Evolutionary conservation across 2,329 filamentous ascomycete species (phyloP), one percentile per base, ranked within the genome.

Genomic region (Alternaria incomplexa): DNA sequence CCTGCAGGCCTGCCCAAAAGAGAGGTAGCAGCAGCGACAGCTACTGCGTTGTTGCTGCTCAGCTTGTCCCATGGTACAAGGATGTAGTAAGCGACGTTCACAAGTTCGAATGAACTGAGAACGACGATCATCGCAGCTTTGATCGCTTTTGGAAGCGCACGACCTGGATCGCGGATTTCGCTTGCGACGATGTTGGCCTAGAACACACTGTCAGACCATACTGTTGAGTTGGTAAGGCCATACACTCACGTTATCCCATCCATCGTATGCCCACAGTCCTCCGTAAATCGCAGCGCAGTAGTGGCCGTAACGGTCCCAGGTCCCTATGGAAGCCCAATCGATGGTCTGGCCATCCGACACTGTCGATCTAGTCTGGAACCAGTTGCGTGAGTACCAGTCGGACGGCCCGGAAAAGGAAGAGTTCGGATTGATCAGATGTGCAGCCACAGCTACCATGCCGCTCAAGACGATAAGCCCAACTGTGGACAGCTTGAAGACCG

Each of bases 181-280:
- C 75, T 78, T n/a, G 78, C 77, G 8, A 81, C 76, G 22, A 79
- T 64, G n/a, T 79, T 79, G 56, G 77, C 77, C 78, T 80, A 28
- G 3, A 51, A 36, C 17, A 28, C 15, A 22, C 28, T 13, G 46
- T 63, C 26, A 63, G 58, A 13, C 25, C 20, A 23, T 9, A n/a
- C 5, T 17, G 36, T 25, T 25, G 15, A n/a, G 17, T n/a, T 43
- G 28, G 13, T 25, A 22, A 13, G 4, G 6, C 36, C 15, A 36
- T 30, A 26, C 10, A 69, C 82, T 79, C 43, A 86, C 87, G 79
- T 89, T 90, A 58, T 90, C 88, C 88, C 88, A 90, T 0, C 88
- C 88, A 0, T 86, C 88, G 62, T 89, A 90, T 0, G 86, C 88
- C 88, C 88, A 90, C 0, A 90, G 72, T 0, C 86, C 87, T 0